phyloP scores from a whole-genome alignment of 2,329 filamentous ascomycete species.

The Talaromyces islandicus region DNA sequence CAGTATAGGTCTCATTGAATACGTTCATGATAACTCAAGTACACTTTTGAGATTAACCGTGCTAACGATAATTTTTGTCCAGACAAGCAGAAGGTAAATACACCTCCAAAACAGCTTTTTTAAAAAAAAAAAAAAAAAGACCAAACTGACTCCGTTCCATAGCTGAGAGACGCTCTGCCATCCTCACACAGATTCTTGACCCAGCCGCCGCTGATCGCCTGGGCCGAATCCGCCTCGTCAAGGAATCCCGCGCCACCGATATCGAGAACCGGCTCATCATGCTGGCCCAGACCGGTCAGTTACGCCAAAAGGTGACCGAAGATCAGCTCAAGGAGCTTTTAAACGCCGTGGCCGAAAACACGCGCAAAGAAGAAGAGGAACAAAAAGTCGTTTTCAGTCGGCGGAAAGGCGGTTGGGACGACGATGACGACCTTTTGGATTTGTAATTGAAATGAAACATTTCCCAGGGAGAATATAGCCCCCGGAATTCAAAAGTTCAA shows the following conservation, averaged over 20 bases:
- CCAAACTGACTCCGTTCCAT: neutral
- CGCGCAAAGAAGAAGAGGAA: slow-evolving; percentile 51
- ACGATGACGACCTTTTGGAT: slow-evolving; percentile 57
- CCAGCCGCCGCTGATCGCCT: slow-evolving; percentile 90
- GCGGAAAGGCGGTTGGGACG: slow-evolving; percentile 78
- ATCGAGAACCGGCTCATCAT: slow-evolving; percentile 90
- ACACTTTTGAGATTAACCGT: neutral
- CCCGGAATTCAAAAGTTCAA: neutral
- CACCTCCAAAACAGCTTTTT: neutral
- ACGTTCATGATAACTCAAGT: neutral
- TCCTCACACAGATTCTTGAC: slow-evolving; percentile 88
- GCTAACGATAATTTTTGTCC: neutral
- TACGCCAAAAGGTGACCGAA: slow-evolving; percentile 83
- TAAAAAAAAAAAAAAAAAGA: no score
- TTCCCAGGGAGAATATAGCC: no score
- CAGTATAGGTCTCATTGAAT: slow-evolving; percentile 21
- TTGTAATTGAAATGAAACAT: slow-evolving; percentile 19
- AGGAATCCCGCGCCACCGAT: slow-evolving; percentile 81
- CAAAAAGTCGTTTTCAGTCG: slow-evolving; percentile 83
- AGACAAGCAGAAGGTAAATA: slow-evolving; percentile 10
- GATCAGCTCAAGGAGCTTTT: slow-evolving; percentile 89
- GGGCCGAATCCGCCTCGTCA: slow-evolving; percentile 90
- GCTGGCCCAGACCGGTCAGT: slow-evolving; percentile 81
- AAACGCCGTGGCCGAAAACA: slow-evolving; percentile 73
- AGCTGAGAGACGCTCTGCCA: slow-evolving; percentile 36